Evolutionary conservation across 257 asterid genomes (phyloP).

Genomic region (Mentha longifolia): DNA sequence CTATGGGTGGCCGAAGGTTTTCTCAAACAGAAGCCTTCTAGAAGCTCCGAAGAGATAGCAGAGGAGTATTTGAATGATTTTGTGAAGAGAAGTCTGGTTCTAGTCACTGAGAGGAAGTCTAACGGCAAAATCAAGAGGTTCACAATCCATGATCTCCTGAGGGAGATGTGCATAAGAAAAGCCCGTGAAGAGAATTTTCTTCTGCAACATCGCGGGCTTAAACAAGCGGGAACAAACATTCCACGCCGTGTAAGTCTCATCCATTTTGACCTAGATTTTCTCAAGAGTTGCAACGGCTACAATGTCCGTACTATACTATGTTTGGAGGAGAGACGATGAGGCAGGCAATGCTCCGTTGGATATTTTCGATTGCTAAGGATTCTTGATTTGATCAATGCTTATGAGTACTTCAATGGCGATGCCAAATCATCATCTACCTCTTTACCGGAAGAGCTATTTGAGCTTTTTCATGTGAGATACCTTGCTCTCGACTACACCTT

Average conservation of each 20-base stretch:
- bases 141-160: slow-evolving; percentile 17
- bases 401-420: not conserved
- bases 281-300: not conserved
- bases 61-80: slow-evolving; percentile 6
- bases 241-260: not conserved
- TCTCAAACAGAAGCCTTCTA: not conserved
- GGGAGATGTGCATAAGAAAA: slow-evolving; percentile 27
- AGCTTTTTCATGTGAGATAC: slow-evolving; percentile 24
- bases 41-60: slow-evolving; percentile 11
- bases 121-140: slow-evolving; percentile 14
- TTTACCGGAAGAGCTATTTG: slow-evolving; percentile 16
- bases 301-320: slow-evolving; percentile 12
- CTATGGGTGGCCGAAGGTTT: slow-evolving; percentile 26
- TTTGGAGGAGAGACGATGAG: not conserved
- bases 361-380: slow-evolving; percentile 11
- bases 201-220: not conserved
- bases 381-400: not conserved
- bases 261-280: not conserved
- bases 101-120: slow-evolving; percentile 21
- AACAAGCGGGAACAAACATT: not conserved
- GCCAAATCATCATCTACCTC: not conserved
- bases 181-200: slow-evolving; percentile 16
- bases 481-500: slow-evolving; percentile 14
- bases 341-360: not conserved
- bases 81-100: not conserved